Conservation (phyloP, 2,329 filamentous ascomycete genomes). For the Monosporascus sp. region DNA sequence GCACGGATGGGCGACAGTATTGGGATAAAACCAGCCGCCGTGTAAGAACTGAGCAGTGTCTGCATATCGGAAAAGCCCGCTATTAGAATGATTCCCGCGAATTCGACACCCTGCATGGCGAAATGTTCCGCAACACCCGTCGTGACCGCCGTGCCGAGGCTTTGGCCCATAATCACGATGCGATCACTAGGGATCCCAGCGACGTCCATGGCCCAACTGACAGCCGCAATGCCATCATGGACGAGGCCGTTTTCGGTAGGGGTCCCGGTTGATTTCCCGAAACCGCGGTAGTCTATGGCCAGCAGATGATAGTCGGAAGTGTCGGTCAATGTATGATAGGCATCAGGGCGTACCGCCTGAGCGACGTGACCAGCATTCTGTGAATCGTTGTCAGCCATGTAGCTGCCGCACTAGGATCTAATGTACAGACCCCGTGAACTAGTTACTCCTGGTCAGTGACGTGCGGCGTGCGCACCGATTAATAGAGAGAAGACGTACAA, state of each 20-base stretch:
- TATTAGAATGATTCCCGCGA: constrained; percentile 75
- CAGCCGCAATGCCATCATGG: constrained; percentile 66
- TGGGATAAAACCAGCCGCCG: constrained; percentile 71
- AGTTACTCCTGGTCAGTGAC: constrained; percentile 9
- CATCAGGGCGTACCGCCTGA: constrained; percentile 68
- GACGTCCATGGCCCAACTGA: constrained; percentile 65
- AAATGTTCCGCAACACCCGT: constrained; percentile 70
- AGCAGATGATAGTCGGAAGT: constrained; percentile 74
- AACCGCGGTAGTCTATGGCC: constrained; percentile 89
- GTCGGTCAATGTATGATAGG: constrained; percentile 71
- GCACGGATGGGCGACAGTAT: constrained; percentile 68
- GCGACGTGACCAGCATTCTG: constrained; percentile 84
- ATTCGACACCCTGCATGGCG: constrained; percentile 54
- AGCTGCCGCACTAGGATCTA: constrained; percentile 2
- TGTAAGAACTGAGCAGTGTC: constrained; percentile 70
- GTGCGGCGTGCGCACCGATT: not conserved
- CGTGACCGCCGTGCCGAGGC: constrained; percentile 80
- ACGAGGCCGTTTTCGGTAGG: constrained; percentile 80
- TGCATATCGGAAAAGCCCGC: constrained; percentile 74
- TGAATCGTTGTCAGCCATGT: constrained; percentile 32
- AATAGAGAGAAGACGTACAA: constrained; percentile 38
- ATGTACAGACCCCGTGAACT: constrained; percentile 58
- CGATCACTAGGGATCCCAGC: constrained; percentile 61
- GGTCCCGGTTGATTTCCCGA: constrained; percentile 71
- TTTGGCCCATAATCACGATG: constrained; percentile 81